Evolutionary conservation across 179 eudicot species (phyloP), one percentile per base, ranked within the genome.

Genomic region (Silene coronaria): DNA sequence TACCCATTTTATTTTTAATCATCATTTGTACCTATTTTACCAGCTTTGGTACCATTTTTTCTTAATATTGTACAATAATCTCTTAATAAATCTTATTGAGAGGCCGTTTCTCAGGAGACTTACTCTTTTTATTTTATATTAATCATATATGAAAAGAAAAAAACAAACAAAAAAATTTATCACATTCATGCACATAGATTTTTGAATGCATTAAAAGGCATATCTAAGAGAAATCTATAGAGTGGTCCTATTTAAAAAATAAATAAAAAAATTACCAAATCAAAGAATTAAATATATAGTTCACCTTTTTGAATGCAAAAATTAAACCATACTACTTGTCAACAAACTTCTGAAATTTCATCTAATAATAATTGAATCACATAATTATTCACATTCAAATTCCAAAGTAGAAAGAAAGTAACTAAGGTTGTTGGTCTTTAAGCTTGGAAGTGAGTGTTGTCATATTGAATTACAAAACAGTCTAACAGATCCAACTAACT

Each of bases 391-490:
- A 65, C 61, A 58, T 81, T 81, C 79, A 81, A 81, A 81, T 81
- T 78, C 76, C 76, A 76, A 77, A 77, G 16, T 51, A 6, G 2
- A 51, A 2, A 51, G 57, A 51, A 7, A 48, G 55, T 72, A 62
- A 76, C 60, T 72, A 68, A 72, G 71, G 75, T 69, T 73, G 84
- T 76, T 81, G 67, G 80, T 74, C 68, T 74, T 77, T 75, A 79
- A 65, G 63, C 81, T 77, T 70, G 81, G 84, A 64, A 81, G 84
- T 81, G 81, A 78, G 84, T 74, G 84, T 57, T 2, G 76, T 81
- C 42, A 81, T 81, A 77, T 81, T n/a, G n/a, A 77, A 73, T 73
- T 77, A 58, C 83, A 81, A 70, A 74, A 28, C 1, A 77, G 55
- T 42, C 5, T 45, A 30, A 11, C 71, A 46, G 30, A 55, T 42